Conservation (phyloP, 495 filamentous ascomycete species). For the Schizothecium vesticola region DNA sequence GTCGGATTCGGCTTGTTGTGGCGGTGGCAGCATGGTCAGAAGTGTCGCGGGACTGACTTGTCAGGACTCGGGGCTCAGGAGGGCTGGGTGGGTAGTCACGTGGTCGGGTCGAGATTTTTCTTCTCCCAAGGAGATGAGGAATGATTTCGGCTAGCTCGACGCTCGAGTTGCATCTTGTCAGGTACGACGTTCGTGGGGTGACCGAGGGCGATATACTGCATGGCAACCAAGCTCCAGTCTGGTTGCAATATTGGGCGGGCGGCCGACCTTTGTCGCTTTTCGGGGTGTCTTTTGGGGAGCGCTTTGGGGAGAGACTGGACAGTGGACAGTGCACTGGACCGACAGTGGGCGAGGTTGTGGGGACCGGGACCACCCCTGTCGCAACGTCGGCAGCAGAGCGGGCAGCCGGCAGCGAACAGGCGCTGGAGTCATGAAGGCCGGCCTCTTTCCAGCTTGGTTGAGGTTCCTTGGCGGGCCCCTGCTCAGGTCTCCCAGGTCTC, state of each 20-base stretch:
- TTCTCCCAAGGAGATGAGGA: not conserved
- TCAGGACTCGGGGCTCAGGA: not conserved
- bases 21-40: not conserved
- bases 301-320: not conserved
- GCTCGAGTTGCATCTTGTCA: not conserved
- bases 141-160: constrained; percentile 1
- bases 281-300: not conserved
- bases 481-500: not conserved
- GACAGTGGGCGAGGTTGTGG: not conserved
- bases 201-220: not conserved
- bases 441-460: not conserved
- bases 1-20: not conserved
- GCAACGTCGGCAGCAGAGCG: not conserved
- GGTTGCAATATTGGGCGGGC: not conserved
- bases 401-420: not conserved
- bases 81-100: not conserved
- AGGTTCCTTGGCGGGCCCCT: not conserved
- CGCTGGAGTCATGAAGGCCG: not conserved
- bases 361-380: not conserved
- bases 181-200: not conserved
- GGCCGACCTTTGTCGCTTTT: not conserved
- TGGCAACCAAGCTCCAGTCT: not conserved
- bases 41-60: not conserved
- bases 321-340: not conserved
- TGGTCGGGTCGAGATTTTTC: not conserved